Conservation (phyloP, 2,329 filamentous ascomycete species). For the Emergomyces pasteurianus region DNA sequence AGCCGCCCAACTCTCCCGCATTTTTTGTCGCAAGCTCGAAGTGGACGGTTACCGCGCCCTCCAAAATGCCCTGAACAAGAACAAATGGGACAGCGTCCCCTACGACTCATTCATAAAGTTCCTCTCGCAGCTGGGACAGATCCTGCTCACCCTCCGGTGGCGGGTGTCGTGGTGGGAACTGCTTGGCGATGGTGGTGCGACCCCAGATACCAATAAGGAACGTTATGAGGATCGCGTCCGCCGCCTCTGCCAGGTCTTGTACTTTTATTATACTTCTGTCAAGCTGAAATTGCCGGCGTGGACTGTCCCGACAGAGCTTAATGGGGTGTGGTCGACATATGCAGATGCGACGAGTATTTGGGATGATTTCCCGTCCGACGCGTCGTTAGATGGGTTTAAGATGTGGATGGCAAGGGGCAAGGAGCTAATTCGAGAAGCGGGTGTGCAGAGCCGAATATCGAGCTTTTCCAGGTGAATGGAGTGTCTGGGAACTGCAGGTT, state of each 20-base stretch:
- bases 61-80: conserved; percentile 34
- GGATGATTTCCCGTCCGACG: conserved; percentile 32
- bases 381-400: conserved; percentile 29
- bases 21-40: conserved; percentile 36
- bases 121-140: conserved; percentile 28
- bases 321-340: conserved; percentile 31
- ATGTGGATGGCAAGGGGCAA: conserved; percentile 30
- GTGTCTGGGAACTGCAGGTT: not conserved
- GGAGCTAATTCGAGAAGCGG: conserved; percentile 29
- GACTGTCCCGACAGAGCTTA: conserved; percentile 23
- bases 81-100: conserved; percentile 34
- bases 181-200: conserved; percentile 29
- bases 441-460: conserved; percentile 19
- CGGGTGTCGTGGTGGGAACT: conserved; percentile 35
- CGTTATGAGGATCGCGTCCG: conserved; percentile 31
- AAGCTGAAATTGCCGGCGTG: conserved; percentile 31
- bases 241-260: conserved; percentile 32
- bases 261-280: conserved; percentile 36
- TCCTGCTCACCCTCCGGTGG: conserved; percentile 34
- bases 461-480: conserved; percentile 1
- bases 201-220: conserved; percentile 22
- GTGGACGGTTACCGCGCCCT: conserved; percentile 35
- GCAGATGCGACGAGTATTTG: conserved; percentile 30
- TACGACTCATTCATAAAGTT: conserved; percentile 32
- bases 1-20: conserved; percentile 34